Evolutionary conservation across 2,329 filamentous ascomycete genomes (phyloP).

Genomic region (Paramyrothecium roridum): DNA sequence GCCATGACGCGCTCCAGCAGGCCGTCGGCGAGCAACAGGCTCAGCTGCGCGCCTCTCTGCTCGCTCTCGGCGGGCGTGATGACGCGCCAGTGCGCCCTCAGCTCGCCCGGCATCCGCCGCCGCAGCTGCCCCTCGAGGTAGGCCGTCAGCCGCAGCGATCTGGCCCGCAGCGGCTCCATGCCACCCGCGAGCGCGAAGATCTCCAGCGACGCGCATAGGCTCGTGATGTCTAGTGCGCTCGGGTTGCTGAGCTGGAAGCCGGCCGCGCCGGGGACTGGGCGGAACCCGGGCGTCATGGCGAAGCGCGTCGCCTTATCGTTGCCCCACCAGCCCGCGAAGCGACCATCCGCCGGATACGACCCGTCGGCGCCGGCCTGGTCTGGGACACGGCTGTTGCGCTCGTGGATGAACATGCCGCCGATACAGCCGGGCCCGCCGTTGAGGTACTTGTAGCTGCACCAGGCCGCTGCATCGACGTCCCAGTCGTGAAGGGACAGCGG

Average conservation of each 20-base stretch:
- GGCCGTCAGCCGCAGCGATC: conserved; percentile 55
- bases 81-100: conserved; percentile 42
- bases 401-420: conserved; percentile 73
- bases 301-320: conserved; percentile 69
- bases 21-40: conserved; percentile 62
- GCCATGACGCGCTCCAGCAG: conserved; percentile 63
- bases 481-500: conserved; percentile 73
- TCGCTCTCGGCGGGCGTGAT: conserved; percentile 64
- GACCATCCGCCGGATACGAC: conserved; percentile 45
- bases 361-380: conserved; percentile 21
- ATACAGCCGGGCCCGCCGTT: conserved; percentile 79
- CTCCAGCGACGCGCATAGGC: conserved; percentile 66
- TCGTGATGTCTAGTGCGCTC: conserved; percentile 69
- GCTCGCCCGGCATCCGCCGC: conserved; percentile 17
- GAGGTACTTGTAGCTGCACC: conserved; percentile 89
- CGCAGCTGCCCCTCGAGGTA: conserved; percentile 66
- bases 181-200: conserved; percentile 50
- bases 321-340: conserved; percentile 81
- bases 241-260: conserved; percentile 78
- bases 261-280: conserved; percentile 68
- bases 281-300: conserved; percentile 73
- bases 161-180: conserved; percentile 59
- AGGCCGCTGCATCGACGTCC: conserved; percentile 81
- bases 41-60: conserved; percentile 74
- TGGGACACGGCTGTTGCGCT: conserved; percentile 58